Base-by-base conservation (phyloP, 1,139 yeast species). In the Blastobotrys capitulatus region DNA sequence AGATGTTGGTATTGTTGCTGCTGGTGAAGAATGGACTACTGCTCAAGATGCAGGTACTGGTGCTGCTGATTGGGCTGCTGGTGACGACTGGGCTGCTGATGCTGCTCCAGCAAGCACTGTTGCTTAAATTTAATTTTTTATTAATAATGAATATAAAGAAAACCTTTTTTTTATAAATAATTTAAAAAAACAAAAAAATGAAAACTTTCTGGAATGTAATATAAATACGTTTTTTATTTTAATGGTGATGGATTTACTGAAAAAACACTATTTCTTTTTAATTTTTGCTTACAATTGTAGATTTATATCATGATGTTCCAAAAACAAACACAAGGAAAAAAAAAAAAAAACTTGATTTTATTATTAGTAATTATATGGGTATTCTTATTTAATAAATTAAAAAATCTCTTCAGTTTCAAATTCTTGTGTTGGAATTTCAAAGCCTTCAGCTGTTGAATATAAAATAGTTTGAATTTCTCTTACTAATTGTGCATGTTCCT, bases 1-100 rank as follows among this genome's bases (percentile, higher is more conserved):
- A 69, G 82, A 75, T 67, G 79, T 71, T 63, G 71, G 70, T 62
- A 73, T 70, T 62, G 79, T 73, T 62, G 77, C 82, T 62, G 82
- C 83, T 70, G 81, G 80, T 66, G 82, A 77, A 66, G 89, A 83
- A 75, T 84, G 83, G 79, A 86, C 88, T 69, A 94, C 87, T 73
- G 77, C 79, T 63, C 76, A 80, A 63, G 83, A 77, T 66, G 79
- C 79, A 58, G 25, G 25, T n/a, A 71, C 73, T 62, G 67, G 72
- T 54, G 67, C 72, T 54, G 76, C 75, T 59, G 77, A 73, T 69
- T 73, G 77, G 75, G 72, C 75, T 60, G 70, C 69, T 55, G 68
- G 75, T 60, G 75, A 71, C 58, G 86, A 81, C 80, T 81, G 86
- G 86, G 83, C 85, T 70, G 86, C 82, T 69, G 83, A 79, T 68